Percentiles rank a stretch among this genome's conserved stretches.
These are phyloP conservation scores for Sechiopsis laciniata DNA, from an alignment of 306 rosid genomes.

Conservation along the genomic window DNA sequence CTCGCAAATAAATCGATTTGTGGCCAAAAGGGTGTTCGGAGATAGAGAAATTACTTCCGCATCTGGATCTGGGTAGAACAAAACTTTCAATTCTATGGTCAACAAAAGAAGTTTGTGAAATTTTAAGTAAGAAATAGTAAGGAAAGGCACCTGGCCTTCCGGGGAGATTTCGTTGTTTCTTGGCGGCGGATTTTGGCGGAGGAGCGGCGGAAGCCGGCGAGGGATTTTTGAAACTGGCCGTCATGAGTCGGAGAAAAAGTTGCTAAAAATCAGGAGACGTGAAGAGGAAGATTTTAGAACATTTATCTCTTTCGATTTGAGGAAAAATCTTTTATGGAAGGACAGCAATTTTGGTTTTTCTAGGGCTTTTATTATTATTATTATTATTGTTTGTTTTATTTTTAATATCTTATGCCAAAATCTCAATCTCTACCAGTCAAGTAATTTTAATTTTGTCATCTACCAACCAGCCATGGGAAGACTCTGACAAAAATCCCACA, in stretches of 20 bases:
- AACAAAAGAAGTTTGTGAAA: background rate
- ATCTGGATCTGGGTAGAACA: constrained; percentile 55
- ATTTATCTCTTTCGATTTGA: too few species aligned
- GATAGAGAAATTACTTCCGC: constrained; percentile 90
- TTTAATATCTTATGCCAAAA: background rate
- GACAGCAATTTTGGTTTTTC: constrained; percentile 32
- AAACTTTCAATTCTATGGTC: background rate
- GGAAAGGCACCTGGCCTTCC: too few species aligned
- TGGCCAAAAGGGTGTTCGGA: constrained; percentile 71
- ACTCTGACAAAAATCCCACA: constrained; percentile 52
- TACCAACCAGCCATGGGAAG: constrained; percentile 55
- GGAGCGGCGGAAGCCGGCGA: too few species aligned
- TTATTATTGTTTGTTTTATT: background rate
- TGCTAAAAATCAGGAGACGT: too few species aligned
- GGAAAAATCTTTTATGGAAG: background rate
- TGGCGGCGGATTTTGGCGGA: too few species aligned
- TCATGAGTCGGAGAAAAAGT: too few species aligned
- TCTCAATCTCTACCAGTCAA: constrained; percentile 62
- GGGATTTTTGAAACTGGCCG: too few species aligned
- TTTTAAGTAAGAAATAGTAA: background rate
- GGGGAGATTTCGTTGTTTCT: too few species aligned
- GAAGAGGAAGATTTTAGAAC: too few species aligned
- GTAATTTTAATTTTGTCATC: constrained; percentile 27
- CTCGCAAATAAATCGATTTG: constrained; percentile 82
- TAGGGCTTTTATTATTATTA: constrained; percentile 44